These are phyloP conservation scores for Rusavskia elegans DNA, from an alignment of 495 filamentous ascomycete species.

Conservation along the genomic window DNA sequence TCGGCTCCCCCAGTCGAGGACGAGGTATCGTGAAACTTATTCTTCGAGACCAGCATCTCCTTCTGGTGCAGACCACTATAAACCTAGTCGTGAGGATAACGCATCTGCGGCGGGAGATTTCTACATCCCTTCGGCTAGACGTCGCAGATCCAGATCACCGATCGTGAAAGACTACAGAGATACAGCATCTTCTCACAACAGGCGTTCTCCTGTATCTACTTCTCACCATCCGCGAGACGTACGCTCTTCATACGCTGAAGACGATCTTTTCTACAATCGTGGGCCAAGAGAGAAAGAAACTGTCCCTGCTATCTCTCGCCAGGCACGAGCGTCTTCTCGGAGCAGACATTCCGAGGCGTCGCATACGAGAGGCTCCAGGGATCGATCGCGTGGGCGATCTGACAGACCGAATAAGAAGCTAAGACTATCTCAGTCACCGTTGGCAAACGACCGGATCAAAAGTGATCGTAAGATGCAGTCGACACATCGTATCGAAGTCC, in stretches of 20 bases:
- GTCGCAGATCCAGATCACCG: constrained; percentile 10
- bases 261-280: not conserved
- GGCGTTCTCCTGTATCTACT: not conserved
- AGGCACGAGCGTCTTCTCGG: not conserved
- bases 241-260: not conserved
- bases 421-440: constrained; percentile 1
- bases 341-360: not conserved
- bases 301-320: not conserved
- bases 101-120: constrained; percentile 6
- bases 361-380: not conserved
- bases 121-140: constrained; percentile 9
- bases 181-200: not conserved
- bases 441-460: not conserved
- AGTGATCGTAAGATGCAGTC: constrained; percentile 16
- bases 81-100: constrained; percentile 1
- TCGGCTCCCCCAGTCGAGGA: constrained; percentile 2
- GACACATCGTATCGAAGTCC: constrained; percentile 14
- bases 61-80: constrained; percentile 4
- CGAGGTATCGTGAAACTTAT: constrained; percentile 3
- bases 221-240: not conserved
- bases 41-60: constrained; percentile 4
- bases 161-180: not conserved
- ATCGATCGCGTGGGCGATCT: constrained; percentile 5
- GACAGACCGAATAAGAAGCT: not conserved
- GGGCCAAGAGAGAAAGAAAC: not conserved